A percentile compares a stretch with the other conserved stretches of the same genome.
phyloP scores from a whole-genome alignment of 2,329 filamentous ascomycete species.

The Microascus cirrosus region DNA sequence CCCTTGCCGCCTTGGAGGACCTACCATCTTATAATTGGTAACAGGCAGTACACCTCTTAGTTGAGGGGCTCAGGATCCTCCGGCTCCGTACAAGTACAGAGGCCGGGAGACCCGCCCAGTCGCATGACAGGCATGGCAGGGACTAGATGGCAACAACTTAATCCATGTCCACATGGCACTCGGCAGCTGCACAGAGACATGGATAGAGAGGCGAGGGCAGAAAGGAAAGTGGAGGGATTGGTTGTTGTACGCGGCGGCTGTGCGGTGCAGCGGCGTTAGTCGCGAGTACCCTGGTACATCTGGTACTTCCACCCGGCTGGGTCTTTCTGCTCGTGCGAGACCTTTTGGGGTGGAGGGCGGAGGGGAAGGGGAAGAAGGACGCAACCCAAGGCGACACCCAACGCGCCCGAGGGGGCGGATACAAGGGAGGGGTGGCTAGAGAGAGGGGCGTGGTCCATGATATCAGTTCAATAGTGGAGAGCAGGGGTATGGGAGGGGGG shows the following conservation, averaged over 20 bases:
- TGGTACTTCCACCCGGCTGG: not conserved
- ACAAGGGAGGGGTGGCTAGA: not conserved
- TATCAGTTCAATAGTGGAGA: not conserved
- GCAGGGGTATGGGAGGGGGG: not conserved
- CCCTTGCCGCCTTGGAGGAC: not conserved
- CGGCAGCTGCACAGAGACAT: not conserved
- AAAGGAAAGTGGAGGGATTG: not conserved
- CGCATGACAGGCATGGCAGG: constrained; percentile 3
- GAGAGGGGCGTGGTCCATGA: not conserved
- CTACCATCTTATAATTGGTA: constrained; percentile 1
- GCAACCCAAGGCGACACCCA: not conserved
- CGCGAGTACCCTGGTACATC: not conserved
- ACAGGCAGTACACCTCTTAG: constrained; percentile 1
- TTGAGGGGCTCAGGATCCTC: not conserved
- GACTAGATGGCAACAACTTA: not conserved
- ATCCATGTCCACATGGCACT: not conserved
- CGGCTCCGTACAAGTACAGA: not conserved
- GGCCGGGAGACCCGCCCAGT: not conserved
- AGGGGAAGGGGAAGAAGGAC: not conserved
- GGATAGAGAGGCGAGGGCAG: not conserved
- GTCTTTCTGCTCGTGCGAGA: not conserved
- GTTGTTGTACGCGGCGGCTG: not conserved
- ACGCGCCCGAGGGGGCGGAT: not conserved
- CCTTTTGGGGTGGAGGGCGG: not conserved
- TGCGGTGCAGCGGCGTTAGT: not conserved